Percentiles rank a stretch among this genome's conserved stretches.
Evolutionary conservation across 352 stramenopile species (phyloP).

Genomic region (Globisporangium emineosum): DNA sequence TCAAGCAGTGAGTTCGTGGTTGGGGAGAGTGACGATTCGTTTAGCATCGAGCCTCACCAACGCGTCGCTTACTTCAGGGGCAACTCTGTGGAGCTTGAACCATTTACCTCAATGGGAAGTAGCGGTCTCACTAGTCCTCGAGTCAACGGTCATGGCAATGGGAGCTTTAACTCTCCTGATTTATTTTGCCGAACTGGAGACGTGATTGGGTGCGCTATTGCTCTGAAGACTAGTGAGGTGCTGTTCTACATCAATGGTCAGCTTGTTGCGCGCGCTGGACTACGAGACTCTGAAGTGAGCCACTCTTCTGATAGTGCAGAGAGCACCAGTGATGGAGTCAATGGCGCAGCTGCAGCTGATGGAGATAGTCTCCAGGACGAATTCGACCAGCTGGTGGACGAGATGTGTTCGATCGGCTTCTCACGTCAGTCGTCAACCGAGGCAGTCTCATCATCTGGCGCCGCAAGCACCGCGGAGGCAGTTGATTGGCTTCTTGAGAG

Average conservation of each 20-base stretch:
- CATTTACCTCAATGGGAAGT: slow-evolving; percentile 18
- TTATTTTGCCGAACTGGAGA: slow-evolving; percentile 50
- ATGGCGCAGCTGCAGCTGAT: not conserved
- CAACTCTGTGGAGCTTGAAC: slow-evolving; percentile 13
- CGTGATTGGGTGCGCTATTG: slow-evolving; percentile 51
- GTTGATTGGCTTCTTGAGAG: slow-evolving; percentile 44
- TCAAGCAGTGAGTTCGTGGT: slow-evolving; percentile 25
- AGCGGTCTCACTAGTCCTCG: slow-evolving; percentile 37
- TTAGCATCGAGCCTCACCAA: slow-evolving; percentile 48
- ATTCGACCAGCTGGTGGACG: slow-evolving; percentile 45
- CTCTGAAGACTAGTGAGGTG: slow-evolving; percentile 27
- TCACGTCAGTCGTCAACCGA: slow-evolving; percentile 36
- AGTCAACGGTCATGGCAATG: slow-evolving; percentile 18
- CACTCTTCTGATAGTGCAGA: not conserved
- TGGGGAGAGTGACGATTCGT: slow-evolving; percentile 33
- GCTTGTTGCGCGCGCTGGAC: slow-evolving; percentile 21
- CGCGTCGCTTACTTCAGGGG: slow-evolving; percentile 30
- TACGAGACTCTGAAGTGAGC: not conserved
- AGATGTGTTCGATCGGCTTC: slow-evolving; percentile 55
- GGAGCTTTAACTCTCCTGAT: slow-evolving; percentile 31
- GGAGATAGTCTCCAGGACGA: slow-evolving; percentile 13
- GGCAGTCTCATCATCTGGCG: slow-evolving; percentile 29
- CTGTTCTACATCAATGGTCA: slow-evolving; percentile 65
- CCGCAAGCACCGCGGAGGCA: slow-evolving; percentile 22
- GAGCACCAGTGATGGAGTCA: not conserved